Evolutionary conservation across 352 stramenopile genomes (phyloP), one percentile per base, ranked within the genome.

Genomic region (Phytophthora vignae): DNA sequence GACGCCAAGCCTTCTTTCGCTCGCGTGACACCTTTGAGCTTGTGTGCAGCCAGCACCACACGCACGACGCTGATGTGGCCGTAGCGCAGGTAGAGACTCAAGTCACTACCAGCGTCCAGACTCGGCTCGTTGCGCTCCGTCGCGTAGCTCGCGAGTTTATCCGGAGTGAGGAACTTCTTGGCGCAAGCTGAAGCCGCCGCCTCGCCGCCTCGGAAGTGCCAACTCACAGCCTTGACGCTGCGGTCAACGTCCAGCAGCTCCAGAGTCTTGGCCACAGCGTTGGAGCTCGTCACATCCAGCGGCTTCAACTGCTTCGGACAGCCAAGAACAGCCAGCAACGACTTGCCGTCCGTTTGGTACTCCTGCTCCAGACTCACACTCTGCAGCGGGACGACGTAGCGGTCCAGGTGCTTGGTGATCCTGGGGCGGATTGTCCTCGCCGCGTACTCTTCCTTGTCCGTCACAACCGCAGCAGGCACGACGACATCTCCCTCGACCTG

Each of bases 401-500:
- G 85, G 0, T 90, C 76, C 22, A 99, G 76, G 8, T 98, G 84
- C 22, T 92, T 94, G 40, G 97, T 89, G 75, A 99, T 99, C 80
- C 98, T 99, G 2, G 93, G 89, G 62, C 98, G 94, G 59, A 99
- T 96, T n/a, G 98, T 99, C n/a, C 98, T 86, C 12, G 98, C 98
- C 27, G 97, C 96, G 57, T 98, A 98, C 87, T 99, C 97, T 74
- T 98, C 87, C 79, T 99, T 99, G 54, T 85, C 67, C 14, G 83
- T 95, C 9, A 91, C 96, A 31, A 89, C 81, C 79, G 96, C 99
- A 15, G 93, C 90, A 17, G 98, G 98, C 42, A 99, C 97, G 25
- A 99, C 90, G 33, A 99, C 99, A 70, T 99, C 97, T 2, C 97
- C 94, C 79, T 99, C 98, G 19, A 99, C 93, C 64, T 99, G 92